A percentile compares a stretch with the other conserved stretches of the same genome.
Evolutionary conservation across 73 alveolate species (phyloP).

Genomic region (Paraurostyla sp.): DNA sequence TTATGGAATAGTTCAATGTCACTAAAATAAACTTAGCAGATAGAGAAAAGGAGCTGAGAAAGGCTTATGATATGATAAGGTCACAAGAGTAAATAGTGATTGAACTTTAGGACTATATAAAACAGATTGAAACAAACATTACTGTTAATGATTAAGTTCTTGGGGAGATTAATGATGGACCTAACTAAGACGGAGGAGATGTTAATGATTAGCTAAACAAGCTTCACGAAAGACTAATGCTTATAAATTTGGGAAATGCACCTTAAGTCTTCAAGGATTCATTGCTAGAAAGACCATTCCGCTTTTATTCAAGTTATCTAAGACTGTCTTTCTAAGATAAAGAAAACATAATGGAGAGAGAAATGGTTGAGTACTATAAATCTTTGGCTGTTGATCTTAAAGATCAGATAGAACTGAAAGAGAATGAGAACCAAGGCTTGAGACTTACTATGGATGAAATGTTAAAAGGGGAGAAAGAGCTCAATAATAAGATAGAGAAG

Average conservation of each 20-base stretch:
- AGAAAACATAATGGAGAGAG: neutral
- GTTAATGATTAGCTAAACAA: constrained; percentile 36
- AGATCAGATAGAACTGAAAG: neutral
- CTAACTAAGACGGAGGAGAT: neutral
- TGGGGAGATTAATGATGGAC: constrained; percentile 19
- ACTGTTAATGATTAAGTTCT: neutral
- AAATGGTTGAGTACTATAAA: constrained; percentile 37
- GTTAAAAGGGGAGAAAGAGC: neutral
- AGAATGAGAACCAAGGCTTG: neutral
- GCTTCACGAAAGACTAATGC: neutral
- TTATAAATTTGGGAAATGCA: neutral
- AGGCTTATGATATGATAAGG: neutral
- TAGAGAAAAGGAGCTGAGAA: neutral
- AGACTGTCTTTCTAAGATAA: neutral
- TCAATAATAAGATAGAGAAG: constrained; percentile 25
- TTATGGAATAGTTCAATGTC: neutral
- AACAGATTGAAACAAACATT: neutral
- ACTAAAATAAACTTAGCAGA: neutral
- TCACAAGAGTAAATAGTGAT: neutral
- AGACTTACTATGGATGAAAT: neutral
- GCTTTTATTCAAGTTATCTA: constrained; percentile 17
- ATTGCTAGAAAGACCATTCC: constrained; percentile 1
- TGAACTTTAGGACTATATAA: neutral
- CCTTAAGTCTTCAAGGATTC: neutral
- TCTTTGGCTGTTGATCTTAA: neutral